Percentiles rank a stretch among this genome's conserved stretches.
Evolutionary conservation across 2,329 filamentous ascomycete species (phyloP).

Genomic region (Phoma sp.): DNA sequence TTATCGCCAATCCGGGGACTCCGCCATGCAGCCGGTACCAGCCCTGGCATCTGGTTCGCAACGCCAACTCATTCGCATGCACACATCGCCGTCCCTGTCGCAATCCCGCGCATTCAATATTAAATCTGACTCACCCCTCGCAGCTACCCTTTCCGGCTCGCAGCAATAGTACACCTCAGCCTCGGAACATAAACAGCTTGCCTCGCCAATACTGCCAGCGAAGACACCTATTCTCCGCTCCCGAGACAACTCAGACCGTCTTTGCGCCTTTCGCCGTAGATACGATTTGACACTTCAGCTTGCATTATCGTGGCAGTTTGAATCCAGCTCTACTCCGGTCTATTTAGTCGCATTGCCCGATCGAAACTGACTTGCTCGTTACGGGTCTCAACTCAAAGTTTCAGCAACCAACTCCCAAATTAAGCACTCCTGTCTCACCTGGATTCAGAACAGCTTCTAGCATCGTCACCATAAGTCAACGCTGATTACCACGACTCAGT

Average conservation of each 20-base stretch:
- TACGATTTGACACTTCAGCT: conserved; percentile 26
- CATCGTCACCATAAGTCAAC: background rate
- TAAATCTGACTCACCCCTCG: conserved; percentile 48
- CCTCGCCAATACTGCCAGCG: conserved; percentile 40
- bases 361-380: conserved; percentile 9
- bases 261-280: conserved; percentile 26
- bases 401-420: background rate
- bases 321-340: conserved; percentile 3
- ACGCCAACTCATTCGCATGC: conserved; percentile 41
- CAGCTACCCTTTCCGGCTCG: conserved; percentile 33
- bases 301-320: conserved; percentile 16
- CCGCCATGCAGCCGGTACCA: conserved; percentile 27
- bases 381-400: conserved; percentile 6
- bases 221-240: conserved; percentile 35
- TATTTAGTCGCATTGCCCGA: conserved; percentile 32
- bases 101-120: conserved; percentile 29
- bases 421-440: background rate
- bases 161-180: conserved; percentile 28
- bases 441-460: background rate
- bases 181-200: conserved; percentile 31
- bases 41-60: conserved; percentile 20
- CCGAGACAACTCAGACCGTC: conserved; percentile 43
- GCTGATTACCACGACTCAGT: background rate
- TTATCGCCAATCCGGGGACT: conserved; percentile 32
- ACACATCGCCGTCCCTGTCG: conserved; percentile 36